A percentile compares a stretch with the other conserved stretches of the same genome.
Conservation (phyloP, 2,329 filamentous ascomycete genomes). For the Fusarium hainanense region DNA sequence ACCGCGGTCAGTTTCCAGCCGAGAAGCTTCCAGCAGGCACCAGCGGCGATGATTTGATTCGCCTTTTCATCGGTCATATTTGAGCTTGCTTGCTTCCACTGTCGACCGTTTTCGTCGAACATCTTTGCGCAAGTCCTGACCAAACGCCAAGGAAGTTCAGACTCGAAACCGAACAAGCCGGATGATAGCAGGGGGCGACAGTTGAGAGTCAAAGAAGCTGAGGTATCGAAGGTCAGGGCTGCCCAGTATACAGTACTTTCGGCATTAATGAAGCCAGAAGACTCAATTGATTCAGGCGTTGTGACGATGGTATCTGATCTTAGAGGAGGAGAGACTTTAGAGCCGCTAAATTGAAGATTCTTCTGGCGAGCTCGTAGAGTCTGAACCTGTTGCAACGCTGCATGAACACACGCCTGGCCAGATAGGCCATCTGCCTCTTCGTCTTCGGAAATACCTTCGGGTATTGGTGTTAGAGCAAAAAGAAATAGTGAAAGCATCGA, state of each 20-base stretch:
- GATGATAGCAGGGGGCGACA: constrained; percentile 54
- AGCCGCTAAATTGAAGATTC: constrained; percentile 55
- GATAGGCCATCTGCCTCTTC: constrained; percentile 55
- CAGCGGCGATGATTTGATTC: constrained; percentile 47
- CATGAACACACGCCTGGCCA: constrained; percentile 55
- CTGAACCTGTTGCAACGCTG: constrained; percentile 56
- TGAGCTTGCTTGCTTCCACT: constrained; percentile 42
- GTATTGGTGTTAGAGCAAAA: constrained; percentile 55
- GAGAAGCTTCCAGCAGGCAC: constrained; percentile 47
- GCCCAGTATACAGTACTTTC: constrained; percentile 57
- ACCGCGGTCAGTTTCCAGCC: constrained; percentile 49
- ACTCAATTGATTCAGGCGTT: constrained; percentile 45
- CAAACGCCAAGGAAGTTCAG: constrained; percentile 47
- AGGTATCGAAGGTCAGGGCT: constrained; percentile 56
- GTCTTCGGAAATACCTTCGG: constrained; percentile 53
- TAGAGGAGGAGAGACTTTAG: constrained; percentile 50
- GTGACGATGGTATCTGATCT: constrained; percentile 37
- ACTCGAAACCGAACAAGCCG: constrained; percentile 50
- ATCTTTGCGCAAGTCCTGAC: constrained; percentile 46
- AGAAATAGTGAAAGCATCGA: constrained; percentile 55
- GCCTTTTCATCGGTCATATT: constrained; percentile 49
- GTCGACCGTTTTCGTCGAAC: constrained; percentile 44
- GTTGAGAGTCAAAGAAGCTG: constrained; percentile 55
- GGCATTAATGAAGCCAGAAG: constrained; percentile 50
- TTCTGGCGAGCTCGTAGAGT: constrained; percentile 53